phyloP scores from a whole-genome alignment of 805 yeast species.

The Zygoascus flipseniorum region DNA sequence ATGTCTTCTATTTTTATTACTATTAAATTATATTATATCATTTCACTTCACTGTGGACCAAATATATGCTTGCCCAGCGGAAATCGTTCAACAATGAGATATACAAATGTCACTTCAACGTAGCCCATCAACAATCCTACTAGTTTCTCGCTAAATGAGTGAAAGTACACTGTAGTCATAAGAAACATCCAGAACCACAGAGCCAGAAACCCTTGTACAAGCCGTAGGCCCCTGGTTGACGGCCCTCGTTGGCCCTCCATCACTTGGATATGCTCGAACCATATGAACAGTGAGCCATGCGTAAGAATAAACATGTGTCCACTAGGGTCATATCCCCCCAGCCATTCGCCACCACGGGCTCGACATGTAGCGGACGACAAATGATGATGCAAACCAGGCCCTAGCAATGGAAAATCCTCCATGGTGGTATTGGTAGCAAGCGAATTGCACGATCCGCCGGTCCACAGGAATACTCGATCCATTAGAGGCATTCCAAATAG shows the following conservation, averaged over 20 bases:
- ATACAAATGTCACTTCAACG: slow-evolving; percentile 40
- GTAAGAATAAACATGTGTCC: slow-evolving; percentile 83
- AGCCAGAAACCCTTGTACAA: slow-evolving; percentile 30
- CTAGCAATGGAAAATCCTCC: neutral
- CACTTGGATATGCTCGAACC: slow-evolving; percentile 43
- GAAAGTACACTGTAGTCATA: slow-evolving; percentile 79
- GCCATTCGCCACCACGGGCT: slow-evolving; percentile 56
- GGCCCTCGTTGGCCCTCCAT: neutral
- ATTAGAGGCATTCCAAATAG: slow-evolving; percentile 75
- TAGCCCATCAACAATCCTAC: slow-evolving; percentile 62
- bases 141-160: slow-evolving; percentile 65
- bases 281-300: slow-evolving; percentile 54
- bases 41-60: neutral
- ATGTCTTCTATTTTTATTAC: neutral
- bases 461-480: slow-evolving; percentile 70
- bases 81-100: slow-evolving; percentile 20
- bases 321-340: slow-evolving; percentile 91
- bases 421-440: neutral
- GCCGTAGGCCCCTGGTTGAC: slow-evolving; percentile 18
- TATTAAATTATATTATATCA: neutral
- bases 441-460: slow-evolving; percentile 72
- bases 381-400: slow-evolving; percentile 1
- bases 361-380: slow-evolving; percentile 39
- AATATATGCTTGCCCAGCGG: neutral
- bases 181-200: slow-evolving; percentile 85